A percentile compares a stretch with the other conserved stretches of the same genome.
These are phyloP conservation scores for Musa schizocarpa DNA, from an alignment of 176 grass and related monocot genomes.

Conservation along the genomic window DNA sequence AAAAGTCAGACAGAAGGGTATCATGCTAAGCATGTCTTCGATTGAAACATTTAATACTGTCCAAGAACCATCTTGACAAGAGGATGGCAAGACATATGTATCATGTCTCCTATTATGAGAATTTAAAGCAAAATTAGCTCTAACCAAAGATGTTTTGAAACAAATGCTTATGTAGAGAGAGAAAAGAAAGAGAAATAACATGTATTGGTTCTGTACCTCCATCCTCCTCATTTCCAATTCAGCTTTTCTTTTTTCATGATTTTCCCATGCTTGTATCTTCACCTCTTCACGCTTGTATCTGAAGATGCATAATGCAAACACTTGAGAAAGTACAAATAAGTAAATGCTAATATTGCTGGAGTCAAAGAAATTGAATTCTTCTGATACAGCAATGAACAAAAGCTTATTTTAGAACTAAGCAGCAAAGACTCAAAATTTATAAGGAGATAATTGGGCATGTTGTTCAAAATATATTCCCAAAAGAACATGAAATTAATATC, in stretches of 20 bases:
- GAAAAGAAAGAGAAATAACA: background rate
- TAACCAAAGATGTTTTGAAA: too few species aligned
- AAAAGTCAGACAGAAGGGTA: background rate
- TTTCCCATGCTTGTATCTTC: constrained; percentile 94
- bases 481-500: background rate
- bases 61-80: too few species aligned
- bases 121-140: too few species aligned
- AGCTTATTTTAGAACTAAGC: background rate
- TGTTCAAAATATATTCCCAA: background rate
- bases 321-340: background rate
- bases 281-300: constrained; percentile 89
- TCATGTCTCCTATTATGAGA: too few species aligned
- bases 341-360: background rate
- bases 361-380: background rate
- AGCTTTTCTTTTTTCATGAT: constrained; percentile 81
- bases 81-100: too few species aligned
- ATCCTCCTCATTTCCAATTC: constrained; percentile 79
- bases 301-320: constrained; percentile 5
- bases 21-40: background rate
- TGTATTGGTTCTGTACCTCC: constrained; percentile 31
- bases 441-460: background rate
- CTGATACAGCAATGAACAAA: background rate
- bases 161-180: too few species aligned
- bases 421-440: background rate
- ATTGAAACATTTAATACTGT: too few species aligned